A percentile compares a stretch with the other conserved stretches of the same genome.
phyloP scores from a whole-genome alignment of 345 rosid species.

The Anastatica hierochuntica region DNA sequence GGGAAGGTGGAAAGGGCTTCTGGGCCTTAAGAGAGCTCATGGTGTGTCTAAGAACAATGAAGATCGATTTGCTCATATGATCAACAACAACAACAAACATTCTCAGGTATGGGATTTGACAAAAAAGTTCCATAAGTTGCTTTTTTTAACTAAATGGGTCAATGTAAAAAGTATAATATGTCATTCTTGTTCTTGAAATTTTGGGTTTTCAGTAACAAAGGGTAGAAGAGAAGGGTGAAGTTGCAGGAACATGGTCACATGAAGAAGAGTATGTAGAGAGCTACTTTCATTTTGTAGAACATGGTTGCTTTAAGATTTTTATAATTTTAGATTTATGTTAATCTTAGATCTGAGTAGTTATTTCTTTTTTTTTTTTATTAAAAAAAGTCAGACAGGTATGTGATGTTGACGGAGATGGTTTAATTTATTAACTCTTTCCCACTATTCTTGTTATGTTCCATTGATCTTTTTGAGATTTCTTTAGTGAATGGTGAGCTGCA shows the following conservation, averaged over 20 bases:
- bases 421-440: constrained; percentile 9
- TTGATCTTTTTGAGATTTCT: no score
- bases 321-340: constrained; percentile 10
- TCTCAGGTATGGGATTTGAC: constrained; percentile 19
- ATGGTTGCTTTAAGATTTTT: constrained; percentile 13
- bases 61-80: no score
- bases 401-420: constrained; percentile 15
- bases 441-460: constrained; percentile 10
- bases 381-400: not conserved
- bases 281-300: not conserved
- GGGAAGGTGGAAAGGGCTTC: constrained; percentile 71
- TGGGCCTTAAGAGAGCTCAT: constrained; percentile 68
- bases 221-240: constrained; percentile 46
- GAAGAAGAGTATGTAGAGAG: constrained; percentile 44
- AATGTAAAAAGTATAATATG: not conserved
- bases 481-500: no score
- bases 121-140: not conserved
- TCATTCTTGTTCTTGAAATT: no score
- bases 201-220: not conserved
- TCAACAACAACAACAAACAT: constrained; percentile 36
- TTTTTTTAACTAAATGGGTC: not conserved
- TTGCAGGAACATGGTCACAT: constrained; percentile 52
- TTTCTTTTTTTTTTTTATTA: no score
- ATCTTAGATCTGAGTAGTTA: not conserved
- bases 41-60: constrained; percentile 65